Percentiles rank a stretch among this genome's conserved stretches.
Conservation (phyloP, 1,139 yeast genomes). For the Geotrichum carabidarum region DNA sequence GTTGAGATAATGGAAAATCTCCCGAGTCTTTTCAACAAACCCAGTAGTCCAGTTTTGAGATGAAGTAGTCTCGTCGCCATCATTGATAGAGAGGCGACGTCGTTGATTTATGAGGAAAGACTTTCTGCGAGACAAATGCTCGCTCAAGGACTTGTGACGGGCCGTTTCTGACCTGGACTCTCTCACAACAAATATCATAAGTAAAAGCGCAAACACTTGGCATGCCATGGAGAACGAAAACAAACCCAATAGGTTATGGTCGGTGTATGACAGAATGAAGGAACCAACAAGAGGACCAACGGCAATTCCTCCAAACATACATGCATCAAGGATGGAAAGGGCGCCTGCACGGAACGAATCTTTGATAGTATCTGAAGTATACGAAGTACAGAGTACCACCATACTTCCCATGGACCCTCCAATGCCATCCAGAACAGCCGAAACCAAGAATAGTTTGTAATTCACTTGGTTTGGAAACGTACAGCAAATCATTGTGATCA, state of each 20-base stretch:
- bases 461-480: constrained; percentile 33
- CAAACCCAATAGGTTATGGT: constrained; percentile 28
- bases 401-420: constrained; percentile 55
- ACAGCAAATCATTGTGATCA: constrained; percentile 28
- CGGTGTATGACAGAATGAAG: constrained; percentile 31
- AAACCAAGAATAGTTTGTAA: constrained; percentile 39
- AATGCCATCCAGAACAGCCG: constrained; percentile 43
- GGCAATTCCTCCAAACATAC: constrained; percentile 56
- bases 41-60: constrained; percentile 4
- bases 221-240: constrained; percentile 29
- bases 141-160: constrained; percentile 41
- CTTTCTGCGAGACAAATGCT: constrained; percentile 13
- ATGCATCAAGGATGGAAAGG: constrained; percentile 54
- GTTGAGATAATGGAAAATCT: constrained; percentile 23
- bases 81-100: constrained; percentile 12
- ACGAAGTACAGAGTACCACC: constrained; percentile 53
- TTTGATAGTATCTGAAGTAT: constrained; percentile 60
- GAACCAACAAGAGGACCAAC: constrained; percentile 62
- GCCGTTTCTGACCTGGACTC: constrained; percentile 54
- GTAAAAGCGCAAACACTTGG: constrained; percentile 32
- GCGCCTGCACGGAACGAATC: constrained; percentile 50
- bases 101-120: constrained; percentile 12
- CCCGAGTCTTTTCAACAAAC: constrained; percentile 17
- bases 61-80: background rate
- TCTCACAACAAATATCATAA: constrained; percentile 45